phyloP scores from a whole-genome alignment of 164 flowering plant genomes.

The Hamamelis virginiana region DNA sequence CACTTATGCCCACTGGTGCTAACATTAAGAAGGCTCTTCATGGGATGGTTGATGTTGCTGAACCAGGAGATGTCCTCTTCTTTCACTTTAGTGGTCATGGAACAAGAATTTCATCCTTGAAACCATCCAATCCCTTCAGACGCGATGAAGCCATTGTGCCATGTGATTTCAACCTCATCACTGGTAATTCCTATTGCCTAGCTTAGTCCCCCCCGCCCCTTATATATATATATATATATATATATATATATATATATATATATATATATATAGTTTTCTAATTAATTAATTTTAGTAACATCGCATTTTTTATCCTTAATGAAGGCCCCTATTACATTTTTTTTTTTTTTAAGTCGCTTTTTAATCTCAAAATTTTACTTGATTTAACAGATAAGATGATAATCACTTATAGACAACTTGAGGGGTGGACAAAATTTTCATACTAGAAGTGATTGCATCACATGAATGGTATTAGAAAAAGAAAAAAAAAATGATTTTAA shows the following conservation, averaged over 20 bases:
- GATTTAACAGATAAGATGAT: too few species aligned
- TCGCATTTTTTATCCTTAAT: too few species aligned
- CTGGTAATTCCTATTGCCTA: constrained; percentile 41
- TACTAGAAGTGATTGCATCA: too few species aligned
- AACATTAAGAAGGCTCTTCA: constrained; percentile 54
- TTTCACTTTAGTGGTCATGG: constrained; percentile 93
- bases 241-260: background rate
- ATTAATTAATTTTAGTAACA: too few species aligned
- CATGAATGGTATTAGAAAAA: too few species aligned
- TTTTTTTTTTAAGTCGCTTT: too few species aligned
- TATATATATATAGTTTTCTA: too few species aligned
- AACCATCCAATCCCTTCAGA: constrained; percentile 24
- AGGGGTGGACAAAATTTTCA: too few species aligned
- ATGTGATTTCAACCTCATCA: constrained; percentile 75
- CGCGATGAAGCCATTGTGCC: constrained; percentile 83
- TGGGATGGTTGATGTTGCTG: constrained; percentile 51
- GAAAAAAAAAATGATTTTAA: too few species aligned
- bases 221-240: background rate
- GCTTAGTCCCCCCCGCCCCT: background rate
- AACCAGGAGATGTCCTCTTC: constrained; percentile 57
- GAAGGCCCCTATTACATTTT: too few species aligned
- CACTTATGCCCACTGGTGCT: constrained; percentile 58
- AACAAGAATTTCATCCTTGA: constrained; percentile 45
- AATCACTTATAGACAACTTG: too few species aligned
- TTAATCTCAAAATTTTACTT: too few species aligned